Percentiles rank a stretch among this genome's conserved stretches.
Evolutionary conservation across 2,329 filamentous ascomycete genomes (phyloP).

Genomic region (Plenodomus tracheiphilus): DNA sequence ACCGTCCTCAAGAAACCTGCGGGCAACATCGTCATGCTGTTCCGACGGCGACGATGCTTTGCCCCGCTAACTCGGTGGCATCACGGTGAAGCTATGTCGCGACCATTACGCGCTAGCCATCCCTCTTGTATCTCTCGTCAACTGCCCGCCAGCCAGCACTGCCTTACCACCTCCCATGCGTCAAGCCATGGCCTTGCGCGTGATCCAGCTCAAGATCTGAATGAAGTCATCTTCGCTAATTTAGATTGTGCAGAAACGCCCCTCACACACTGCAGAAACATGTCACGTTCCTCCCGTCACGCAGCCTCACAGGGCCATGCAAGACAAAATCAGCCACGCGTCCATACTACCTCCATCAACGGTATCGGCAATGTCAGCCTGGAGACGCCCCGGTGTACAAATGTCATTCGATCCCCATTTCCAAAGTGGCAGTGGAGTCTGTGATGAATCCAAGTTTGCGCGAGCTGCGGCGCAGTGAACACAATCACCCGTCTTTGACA

Average conservation of each 20-base stretch:
- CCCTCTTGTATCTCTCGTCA: neutral
- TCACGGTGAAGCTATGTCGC: neutral
- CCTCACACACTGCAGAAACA: constrained; percentile 7
- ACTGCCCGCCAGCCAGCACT: neutral
- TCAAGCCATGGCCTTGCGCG: neutral
- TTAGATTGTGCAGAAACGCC: neutral
- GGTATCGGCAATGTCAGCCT: neutral
- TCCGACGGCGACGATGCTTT: neutral
- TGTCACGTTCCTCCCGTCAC: constrained; percentile 5
- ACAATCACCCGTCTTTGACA: constrained; percentile 26
- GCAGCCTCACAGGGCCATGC: neutral
- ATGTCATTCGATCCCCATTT: neutral
- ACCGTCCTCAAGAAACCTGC: neutral
- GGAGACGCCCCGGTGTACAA: neutral
- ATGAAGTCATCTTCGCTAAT: neutral
- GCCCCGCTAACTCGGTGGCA: neutral
- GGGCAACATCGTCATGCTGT: neutral
- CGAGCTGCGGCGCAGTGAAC: neutral
- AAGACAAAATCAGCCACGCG: constrained; percentile 7
- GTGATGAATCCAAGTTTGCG: neutral
- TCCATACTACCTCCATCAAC: neutral
- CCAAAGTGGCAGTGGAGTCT: neutral
- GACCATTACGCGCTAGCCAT: neutral
- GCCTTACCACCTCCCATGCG: neutral
- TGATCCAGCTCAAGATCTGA: neutral